Evolutionary conservation across 441 rosid species (phyloP), one percentile per base, ranked within the genome.

Genomic region (Adansonia madagascariensis): DNA sequence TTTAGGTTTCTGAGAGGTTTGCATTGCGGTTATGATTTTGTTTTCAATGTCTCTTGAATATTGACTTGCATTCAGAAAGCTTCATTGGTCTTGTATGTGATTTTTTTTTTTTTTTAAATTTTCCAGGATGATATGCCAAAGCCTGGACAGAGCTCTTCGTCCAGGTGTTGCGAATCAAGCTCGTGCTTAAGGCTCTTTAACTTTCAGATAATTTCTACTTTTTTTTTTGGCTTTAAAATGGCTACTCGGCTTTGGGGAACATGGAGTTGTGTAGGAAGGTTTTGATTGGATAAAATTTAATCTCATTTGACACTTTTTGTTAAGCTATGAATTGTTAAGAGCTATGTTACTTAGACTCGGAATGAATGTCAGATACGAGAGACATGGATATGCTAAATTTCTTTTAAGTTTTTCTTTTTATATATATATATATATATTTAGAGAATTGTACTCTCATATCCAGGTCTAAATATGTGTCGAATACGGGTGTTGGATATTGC

Each of bases 71-170:
- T 35, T 47, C 39, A 7, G 27, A 6, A 49, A 69, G 10, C 46
- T 12, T 20, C 47, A 65, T 18, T 69, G 43, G 56, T 60, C 0
- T 0, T 39, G 3, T 24, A 17, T 31, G 24, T 55, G 15, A 1
- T 75, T 39, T 57, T 65, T 46, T 10, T 71, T 24, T 24, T 24
- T 24, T 24, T 24, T 24, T 24, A 24, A 24, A 24, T 56, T 49
- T 8, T 3, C 15, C 77, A 81, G 84, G 86, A 84, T 67, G 86
- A 84, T 46, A 17, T 41, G 10, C 81, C 86, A 15, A 84, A 79
- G 77, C 82, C 86, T 46, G 86, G 84, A 0, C 86, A 84, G 61
- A 18, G 82, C 86, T 11, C 79, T 84, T 59, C 86, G 82, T 79
- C 69, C 76, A 5, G 82, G 78, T 60, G 82, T 52, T 56, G 60